Base-by-base conservation (phyloP, 768 basidiomycete species). In the Boletus patriciae region DNA sequence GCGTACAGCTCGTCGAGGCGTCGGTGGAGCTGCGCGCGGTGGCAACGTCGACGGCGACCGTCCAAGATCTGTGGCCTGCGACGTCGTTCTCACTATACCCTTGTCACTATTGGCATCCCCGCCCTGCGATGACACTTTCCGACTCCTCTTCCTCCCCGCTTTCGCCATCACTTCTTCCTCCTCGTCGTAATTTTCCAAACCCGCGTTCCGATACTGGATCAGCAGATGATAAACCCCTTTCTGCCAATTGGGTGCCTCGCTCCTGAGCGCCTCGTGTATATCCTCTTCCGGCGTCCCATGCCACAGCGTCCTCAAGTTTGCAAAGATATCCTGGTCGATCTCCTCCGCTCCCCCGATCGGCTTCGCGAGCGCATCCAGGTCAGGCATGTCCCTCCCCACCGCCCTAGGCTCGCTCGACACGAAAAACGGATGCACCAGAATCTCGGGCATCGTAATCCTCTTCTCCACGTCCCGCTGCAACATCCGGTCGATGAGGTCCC, bases 141-240 rank as follows among this genome's bases (percentile, higher is more conserved):
- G 67, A 70, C 74, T 65, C 71, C 73, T 56, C 66, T 71, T 59
- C 43, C 74, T 70, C 53, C 62, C 40, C 47, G 60, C 68, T 63
- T 73, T 68, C 21, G 72, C 71, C 34, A 76, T 56, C 36, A 47
- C 58, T 54, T 83, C 80, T 55, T 89, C 84, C 47, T 88, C 87
- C 53, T 88, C 87, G 54, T 88, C 84, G 69, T 83, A 90, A 60
- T 86, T 81, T 65, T 90, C 87, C 42, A 92, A 70, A 53, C 86
- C 85, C 62, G 80, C 83, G 48, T 82, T 81, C 43, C 94, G 84
- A 73, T 97, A 98, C 60, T 84, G 85, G 52, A 88, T 78, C n/a
- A 99, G 79, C 6, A 98, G 76, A 66, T 91, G 87, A 72, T 99
- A 99, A 46, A 98, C 90, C 0, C 92, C 92, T 74, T 99, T 98